Percentiles rank a stretch among this genome's conserved stretches.
phyloP scores from a whole-genome alignment of 495 filamentous ascomycete species.

The Penicillium chermesinum region DNA sequence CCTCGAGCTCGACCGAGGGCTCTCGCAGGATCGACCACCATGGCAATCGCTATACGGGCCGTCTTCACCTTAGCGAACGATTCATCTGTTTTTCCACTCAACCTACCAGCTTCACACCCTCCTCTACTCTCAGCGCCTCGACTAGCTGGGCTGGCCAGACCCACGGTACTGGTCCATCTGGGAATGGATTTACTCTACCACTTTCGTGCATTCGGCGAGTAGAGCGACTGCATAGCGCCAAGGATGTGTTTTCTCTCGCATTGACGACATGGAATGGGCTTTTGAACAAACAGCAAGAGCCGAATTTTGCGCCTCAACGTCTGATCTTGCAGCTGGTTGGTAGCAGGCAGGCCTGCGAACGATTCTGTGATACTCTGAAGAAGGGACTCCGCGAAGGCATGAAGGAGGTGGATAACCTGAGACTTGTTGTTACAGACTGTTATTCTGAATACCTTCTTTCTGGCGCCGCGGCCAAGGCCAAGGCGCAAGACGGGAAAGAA shows the following conservation, averaged over 20 bases:
- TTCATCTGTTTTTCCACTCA: constrained; percentile 96
- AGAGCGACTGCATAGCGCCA: constrained; percentile 85
- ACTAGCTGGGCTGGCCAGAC: constrained; percentile 82
- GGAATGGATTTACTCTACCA: constrained; percentile 95
- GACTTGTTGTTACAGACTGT: constrained; percentile 70
- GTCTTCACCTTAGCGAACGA: constrained; percentile 86
- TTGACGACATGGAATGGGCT: constrained; percentile 94
- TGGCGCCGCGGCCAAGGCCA: constrained; percentile 35
- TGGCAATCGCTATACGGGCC: constrained; percentile 86
- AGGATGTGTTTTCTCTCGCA: constrained; percentile 83
- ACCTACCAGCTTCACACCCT: constrained; percentile 76
- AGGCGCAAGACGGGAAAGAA: constrained; percentile 23
- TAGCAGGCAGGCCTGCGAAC: constrained; percentile 80
- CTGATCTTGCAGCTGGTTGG: constrained; percentile 88
- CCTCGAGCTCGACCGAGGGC: constrained; percentile 54
- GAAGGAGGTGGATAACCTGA: constrained; percentile 77
- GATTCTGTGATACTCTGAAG: constrained; percentile 94
- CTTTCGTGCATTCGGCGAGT: constrained; percentile 86
- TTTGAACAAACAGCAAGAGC: constrained; percentile 48
- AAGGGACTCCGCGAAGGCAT: constrained; percentile 78
- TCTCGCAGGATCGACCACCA: constrained; percentile 51
- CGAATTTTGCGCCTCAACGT: constrained; percentile 61
- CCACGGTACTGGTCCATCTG: constrained; percentile 84
- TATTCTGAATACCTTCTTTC: constrained; percentile 90
- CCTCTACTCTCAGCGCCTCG: constrained; percentile 68